Evolutionary conservation across 2,329 filamentous ascomycete species (phyloP).

Genomic region (Fusarium pseudograminearum): DNA sequence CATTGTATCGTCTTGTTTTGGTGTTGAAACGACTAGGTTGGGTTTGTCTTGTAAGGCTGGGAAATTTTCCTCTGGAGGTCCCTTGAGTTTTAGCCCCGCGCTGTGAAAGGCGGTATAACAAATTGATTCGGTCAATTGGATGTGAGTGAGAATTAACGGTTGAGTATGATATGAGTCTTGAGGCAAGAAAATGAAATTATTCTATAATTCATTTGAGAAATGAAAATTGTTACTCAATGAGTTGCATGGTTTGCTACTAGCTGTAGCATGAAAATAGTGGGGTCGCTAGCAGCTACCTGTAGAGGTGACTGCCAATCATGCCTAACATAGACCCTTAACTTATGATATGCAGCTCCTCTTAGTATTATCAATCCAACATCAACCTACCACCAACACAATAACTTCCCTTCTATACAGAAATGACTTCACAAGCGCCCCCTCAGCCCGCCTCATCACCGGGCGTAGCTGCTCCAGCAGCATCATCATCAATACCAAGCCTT

Average conservation of each 20-base stretch:
- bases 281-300: conserved; percentile 16
- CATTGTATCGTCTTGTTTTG: conserved; percentile 54
- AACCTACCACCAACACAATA: conserved; percentile 13
- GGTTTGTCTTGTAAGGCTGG: conserved; percentile 13
- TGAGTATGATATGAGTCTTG: neutral
- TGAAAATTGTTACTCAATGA: conserved; percentile 10
- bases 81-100: conserved; percentile 20
- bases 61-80: conserved; percentile 33
- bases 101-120: neutral
- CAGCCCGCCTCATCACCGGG: conserved; percentile 24
- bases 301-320: conserved; percentile 28
- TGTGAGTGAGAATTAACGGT: neutral
- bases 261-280: conserved; percentile 21
- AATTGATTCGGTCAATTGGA: neutral
- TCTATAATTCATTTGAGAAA: neutral
- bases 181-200: neutral
- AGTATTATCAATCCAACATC: conserved; percentile 10
- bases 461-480: conserved; percentile 26
- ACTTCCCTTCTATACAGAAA: conserved; percentile 20
- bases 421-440: conserved; percentile 44
- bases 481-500: conserved; percentile 50
- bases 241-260: conserved; percentile 10
- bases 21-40: conserved; percentile 19
- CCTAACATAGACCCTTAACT: conserved; percentile 13
- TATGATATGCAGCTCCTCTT: conserved; percentile 27